Percentiles rank a stretch among this genome's conserved stretches.
Conservation (phyloP, 2,329 filamentous ascomycete species). For the Colletotrichum plurivorum region DNA sequence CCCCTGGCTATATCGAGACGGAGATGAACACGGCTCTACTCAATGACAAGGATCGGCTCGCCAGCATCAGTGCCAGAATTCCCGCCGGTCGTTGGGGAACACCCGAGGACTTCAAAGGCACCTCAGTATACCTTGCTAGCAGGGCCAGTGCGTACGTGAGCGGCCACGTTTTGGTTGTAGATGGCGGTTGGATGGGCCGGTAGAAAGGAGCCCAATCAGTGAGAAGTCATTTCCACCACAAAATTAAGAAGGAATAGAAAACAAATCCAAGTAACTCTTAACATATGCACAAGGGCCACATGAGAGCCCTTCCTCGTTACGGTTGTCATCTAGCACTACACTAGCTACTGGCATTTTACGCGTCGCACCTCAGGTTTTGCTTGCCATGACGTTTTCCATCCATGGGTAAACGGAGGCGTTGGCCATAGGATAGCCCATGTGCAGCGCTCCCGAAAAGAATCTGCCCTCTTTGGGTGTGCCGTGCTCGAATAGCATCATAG, state of each 20-base stretch:
- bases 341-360: neutral
- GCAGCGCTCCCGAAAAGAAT: conserved; percentile 72
- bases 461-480: conserved; percentile 75
- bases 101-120: conserved; percentile 91
- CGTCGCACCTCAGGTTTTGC: conserved; percentile 34
- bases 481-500: conserved; percentile 74
- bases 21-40: conserved; percentile 93
- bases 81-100: conserved; percentile 87
- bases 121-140: conserved; percentile 82
- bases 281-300: neutral
- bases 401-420: conserved; percentile 72
- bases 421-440: conserved; percentile 78
- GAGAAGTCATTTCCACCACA: neutral
- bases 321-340: neutral
- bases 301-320: neutral
- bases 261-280: neutral
- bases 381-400: conserved; percentile 70
- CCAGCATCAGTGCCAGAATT: conserved; percentile 83
- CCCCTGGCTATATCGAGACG: conserved; percentile 92
- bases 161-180: conserved; percentile 86
- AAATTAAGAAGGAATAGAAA: neutral
- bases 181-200: conserved; percentile 94
- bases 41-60: conserved; percentile 76
- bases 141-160: conserved; percentile 85
- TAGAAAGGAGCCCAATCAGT: conserved; percentile 53